A percentile compares a stretch with the other conserved stretches of the same genome.
These are phyloP conservation scores for Ascochyta fabae DNA, from an alignment of 2,329 filamentous ascomycete species.

Conservation along the genomic window DNA sequence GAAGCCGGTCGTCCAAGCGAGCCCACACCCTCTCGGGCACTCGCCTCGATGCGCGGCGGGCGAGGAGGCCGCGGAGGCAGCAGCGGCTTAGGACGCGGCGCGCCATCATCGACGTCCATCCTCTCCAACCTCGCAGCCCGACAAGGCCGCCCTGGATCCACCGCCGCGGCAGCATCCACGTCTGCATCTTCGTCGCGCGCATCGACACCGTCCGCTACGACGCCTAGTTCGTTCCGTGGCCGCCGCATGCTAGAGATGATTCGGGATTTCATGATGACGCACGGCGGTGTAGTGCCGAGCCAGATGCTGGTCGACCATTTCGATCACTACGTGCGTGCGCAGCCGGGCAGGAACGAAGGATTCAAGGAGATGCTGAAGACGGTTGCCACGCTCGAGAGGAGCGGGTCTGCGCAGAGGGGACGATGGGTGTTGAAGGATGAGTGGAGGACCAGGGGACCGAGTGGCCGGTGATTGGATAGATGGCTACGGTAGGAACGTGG, in stretches of 20 bases:
- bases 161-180: slow-evolving; percentile 15
- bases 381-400: slow-evolving; percentile 74
- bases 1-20: slow-evolving; percentile 68
- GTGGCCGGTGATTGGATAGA: neutral
- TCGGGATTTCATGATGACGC: slow-evolving; percentile 76
- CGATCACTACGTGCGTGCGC: slow-evolving; percentile 75
- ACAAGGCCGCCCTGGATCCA: slow-evolving; percentile 41
- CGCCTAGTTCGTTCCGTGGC: slow-evolving; percentile 39
- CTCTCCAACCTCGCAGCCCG: slow-evolving; percentile 53
- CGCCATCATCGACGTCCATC: slow-evolving; percentile 51
- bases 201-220: slow-evolving; percentile 36
- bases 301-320: slow-evolving; percentile 92
- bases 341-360: slow-evolving; percentile 69
- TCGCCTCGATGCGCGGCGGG: slow-evolving; percentile 51
- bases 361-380: slow-evolving; percentile 82
- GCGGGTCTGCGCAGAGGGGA: slow-evolving; percentile 55
- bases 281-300: slow-evolving; percentile 79
- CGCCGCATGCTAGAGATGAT: slow-evolving; percentile 63
- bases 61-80: slow-evolving; percentile 36
- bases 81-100: slow-evolving; percentile 44
- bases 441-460: slow-evolving; percentile 32
- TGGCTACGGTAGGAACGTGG: neutral
- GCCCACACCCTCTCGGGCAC: slow-evolving; percentile 29
- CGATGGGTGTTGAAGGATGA: slow-evolving; percentile 67
- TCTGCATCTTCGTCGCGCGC: slow-evolving; percentile 32